Evolutionary conservation across 805 yeast genomes (phyloP).

Genomic region (Kodamaea jinghongensis): DNA sequence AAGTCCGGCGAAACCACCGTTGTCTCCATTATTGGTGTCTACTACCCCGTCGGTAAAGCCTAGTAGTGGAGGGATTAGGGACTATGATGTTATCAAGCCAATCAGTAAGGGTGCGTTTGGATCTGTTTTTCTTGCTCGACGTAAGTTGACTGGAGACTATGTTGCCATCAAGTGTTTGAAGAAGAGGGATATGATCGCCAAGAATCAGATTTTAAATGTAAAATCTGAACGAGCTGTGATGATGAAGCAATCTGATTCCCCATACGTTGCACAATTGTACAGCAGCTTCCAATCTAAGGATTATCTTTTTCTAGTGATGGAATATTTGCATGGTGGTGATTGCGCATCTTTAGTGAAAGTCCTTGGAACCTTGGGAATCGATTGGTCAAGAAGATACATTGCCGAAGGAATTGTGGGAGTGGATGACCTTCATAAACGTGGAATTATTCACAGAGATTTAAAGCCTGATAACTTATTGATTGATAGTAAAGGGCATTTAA

Average conservation of each 20-base stretch:
- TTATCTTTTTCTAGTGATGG: slow-evolving; percentile 91
- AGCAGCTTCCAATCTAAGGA: slow-evolving; percentile 88
- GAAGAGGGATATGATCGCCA: slow-evolving; percentile 94
- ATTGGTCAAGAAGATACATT: slow-evolving; percentile 81
- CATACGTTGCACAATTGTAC: slow-evolving; percentile 86
- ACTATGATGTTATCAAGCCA: slow-evolving; percentile 88
- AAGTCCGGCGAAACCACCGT: slow-evolving; percentile 50
- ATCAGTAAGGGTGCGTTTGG: slow-evolving; percentile 98
- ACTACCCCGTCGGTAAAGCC: slow-evolving; percentile 54
- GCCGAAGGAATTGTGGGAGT: slow-evolving; percentile 92
- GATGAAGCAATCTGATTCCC: slow-evolving; percentile 94
- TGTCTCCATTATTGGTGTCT: slow-evolving; percentile 77
- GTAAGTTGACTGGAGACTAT: slow-evolving; percentile 87
- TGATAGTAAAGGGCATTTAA: slow-evolving; percentile 83
- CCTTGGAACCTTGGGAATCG: slow-evolving; percentile 79
- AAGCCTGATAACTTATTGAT: slow-evolving; percentile 93
- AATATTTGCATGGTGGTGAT: slow-evolving; percentile 94
- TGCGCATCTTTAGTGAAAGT: slow-evolving; percentile 80
- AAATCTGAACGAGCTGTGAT: slow-evolving; percentile 95
- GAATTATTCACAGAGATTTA: slow-evolving; percentile 91
- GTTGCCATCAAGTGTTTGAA: slow-evolving; percentile 91
- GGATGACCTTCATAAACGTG: slow-evolving; percentile 80
- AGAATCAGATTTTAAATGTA: slow-evolving; percentile 93
- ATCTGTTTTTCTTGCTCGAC: slow-evolving; percentile 81
- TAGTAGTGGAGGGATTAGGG: slow-evolving; percentile 67